These are phyloP conservation scores for Verticillium nubilum DNA, from an alignment of 2,329 filamentous ascomycete species.

Conservation along the genomic window DNA sequence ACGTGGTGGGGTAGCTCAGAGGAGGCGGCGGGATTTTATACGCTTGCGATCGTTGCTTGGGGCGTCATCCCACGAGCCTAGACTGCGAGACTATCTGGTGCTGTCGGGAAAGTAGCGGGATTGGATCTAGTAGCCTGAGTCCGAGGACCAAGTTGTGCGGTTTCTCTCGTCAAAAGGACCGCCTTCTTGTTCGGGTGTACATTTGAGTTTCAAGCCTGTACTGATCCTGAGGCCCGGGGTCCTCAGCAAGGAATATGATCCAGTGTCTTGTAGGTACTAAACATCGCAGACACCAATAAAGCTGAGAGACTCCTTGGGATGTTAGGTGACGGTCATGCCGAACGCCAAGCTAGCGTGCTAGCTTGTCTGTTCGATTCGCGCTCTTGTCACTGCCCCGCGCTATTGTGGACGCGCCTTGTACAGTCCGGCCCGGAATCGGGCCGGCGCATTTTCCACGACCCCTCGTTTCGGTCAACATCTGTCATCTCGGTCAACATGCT, in stretches of 20 bases:
- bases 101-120: neutral
- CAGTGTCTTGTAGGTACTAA: neutral
- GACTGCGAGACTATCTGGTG: neutral
- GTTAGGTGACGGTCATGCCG: neutral
- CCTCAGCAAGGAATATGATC: neutral
- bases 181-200: neutral
- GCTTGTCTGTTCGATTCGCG: neutral
- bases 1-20: constrained; percentile 8
- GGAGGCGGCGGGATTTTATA: neutral
- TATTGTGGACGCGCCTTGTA: neutral
- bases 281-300: neutral
- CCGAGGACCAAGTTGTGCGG: neutral
- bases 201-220: neutral
- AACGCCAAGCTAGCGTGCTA: neutral
- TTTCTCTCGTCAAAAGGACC: neutral
- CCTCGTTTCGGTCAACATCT: neutral
- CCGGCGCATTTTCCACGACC: neutral
- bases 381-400: neutral
- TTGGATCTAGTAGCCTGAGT: neutral
- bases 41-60: neutral
- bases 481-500: neutral
- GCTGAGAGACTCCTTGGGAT: no score
- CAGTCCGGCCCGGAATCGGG: neutral
- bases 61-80: neutral
- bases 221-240: neutral